A percentile compares a stretch with the other conserved stretches of the same genome.
These are phyloP conservation scores for Suillus tomentosus DNA, from an alignment of 768 basidiomycete genomes.

Conservation along the genomic window DNA sequence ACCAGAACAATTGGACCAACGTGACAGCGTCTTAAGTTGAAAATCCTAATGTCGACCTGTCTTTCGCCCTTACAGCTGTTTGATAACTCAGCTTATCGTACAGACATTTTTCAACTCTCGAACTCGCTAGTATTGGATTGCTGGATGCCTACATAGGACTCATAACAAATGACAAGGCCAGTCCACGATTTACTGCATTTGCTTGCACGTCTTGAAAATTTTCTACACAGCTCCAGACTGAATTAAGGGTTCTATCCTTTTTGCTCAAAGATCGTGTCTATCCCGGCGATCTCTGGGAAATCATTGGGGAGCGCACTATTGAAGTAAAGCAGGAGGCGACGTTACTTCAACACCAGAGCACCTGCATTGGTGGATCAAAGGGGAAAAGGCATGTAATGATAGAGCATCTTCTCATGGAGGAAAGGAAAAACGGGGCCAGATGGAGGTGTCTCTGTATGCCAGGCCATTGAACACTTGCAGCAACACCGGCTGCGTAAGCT, in stretches of 20 bases:
- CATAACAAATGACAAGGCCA: too few species aligned
- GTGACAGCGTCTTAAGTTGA: too few species aligned
- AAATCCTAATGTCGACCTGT: too few species aligned
- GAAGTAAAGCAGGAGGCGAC: background rate
- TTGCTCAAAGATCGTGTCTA: background rate
- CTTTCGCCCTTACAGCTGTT: too few species aligned
- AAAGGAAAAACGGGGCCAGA: background rate
- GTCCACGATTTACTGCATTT: too few species aligned
- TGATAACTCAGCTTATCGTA: too few species aligned
- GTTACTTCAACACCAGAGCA: too few species aligned
- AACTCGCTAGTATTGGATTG: background rate
- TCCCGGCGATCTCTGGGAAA: background rate
- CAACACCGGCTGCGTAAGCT: background rate
- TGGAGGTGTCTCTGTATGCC: background rate
- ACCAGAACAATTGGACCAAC: too few species aligned
- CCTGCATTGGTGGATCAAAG: too few species aligned
- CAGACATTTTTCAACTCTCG: too few species aligned
- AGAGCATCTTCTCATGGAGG: background rate
- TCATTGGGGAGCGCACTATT: background rate
- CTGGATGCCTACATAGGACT: too few species aligned
- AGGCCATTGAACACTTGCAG: background rate
- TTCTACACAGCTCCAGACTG: background rate
- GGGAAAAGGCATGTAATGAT: background rate
- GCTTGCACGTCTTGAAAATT: too few species aligned
- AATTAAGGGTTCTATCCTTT: background rate